A percentile compares a stretch with the other conserved stretches of the same genome.
phyloP scores from a whole-genome alignment of 257 asterid species.

The Salvia miltiorrhiza region DNA sequence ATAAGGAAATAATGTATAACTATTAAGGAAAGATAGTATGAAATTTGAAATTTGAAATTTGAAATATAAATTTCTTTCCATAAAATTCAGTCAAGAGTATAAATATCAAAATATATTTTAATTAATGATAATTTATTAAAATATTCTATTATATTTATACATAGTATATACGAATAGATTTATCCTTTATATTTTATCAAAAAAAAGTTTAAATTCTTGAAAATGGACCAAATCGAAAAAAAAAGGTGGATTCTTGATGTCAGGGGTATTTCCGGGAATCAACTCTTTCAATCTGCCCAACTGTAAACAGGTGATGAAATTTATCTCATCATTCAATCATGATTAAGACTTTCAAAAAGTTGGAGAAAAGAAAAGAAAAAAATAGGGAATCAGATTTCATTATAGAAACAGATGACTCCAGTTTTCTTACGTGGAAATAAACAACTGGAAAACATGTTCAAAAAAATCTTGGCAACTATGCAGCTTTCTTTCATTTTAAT shows the following conservation, averaged over 20 bases:
- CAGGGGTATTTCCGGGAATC: conserved; percentile 11
- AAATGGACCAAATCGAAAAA: background rate
- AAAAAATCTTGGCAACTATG: conserved; percentile 9
- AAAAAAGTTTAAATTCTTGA: background rate
- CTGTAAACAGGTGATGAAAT: background rate
- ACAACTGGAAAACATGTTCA: conserved; percentile 14
- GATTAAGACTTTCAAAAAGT: conserved; percentile 22
- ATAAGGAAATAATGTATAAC: too few relatives aligned
- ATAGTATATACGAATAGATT: background rate
- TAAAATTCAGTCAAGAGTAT: too few relatives aligned
- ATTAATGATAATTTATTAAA: too few relatives aligned
- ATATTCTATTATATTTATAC: too few relatives aligned
- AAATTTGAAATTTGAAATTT: too few relatives aligned
- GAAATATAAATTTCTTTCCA: too few relatives aligned
- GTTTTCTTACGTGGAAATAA: conserved; percentile 20
- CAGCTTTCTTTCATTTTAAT: conserved; percentile 1
- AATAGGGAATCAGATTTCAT: conserved; percentile 18
- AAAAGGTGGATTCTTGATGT: background rate
- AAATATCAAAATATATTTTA: too few relatives aligned
- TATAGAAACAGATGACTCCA: conserved; percentile 4
- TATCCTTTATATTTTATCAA: background rate
- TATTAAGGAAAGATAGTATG: too few relatives aligned
- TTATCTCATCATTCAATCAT: background rate
- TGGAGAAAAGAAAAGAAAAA: background rate
- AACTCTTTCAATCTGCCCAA: conserved; percentile 4